Evolutionary conservation across 768 basidiomycete species (phyloP).

Genomic region (Pleurotus tuber-regium): DNA sequence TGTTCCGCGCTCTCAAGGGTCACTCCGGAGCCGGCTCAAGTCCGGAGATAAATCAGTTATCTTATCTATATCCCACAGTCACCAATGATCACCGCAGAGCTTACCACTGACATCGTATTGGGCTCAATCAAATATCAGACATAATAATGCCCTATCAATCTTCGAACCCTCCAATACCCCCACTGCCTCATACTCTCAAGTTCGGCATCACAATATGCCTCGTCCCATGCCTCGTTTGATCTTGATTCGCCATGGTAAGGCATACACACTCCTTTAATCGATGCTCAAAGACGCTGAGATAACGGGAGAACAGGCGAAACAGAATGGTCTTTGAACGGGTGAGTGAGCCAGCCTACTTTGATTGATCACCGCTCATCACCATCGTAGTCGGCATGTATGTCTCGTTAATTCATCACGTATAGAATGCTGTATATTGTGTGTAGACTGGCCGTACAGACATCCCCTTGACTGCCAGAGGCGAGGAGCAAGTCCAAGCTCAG

Average conservation of each 20-base stretch:
- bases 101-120: neutral
- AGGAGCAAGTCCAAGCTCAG: constrained; percentile 62
- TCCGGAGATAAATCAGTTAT: constrained; percentile 5
- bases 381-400: constrained; percentile 59
- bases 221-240: constrained; percentile 73
- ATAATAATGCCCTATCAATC: constrained; percentile 24
- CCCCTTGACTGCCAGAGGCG: constrained; percentile 77
- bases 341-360: constrained; percentile 19
- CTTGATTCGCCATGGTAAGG: constrained; percentile 73
- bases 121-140: too few relatives aligned
- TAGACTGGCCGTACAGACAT: constrained; percentile 90
- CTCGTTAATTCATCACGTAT: too few relatives aligned
- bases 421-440: neutral
- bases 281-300: neutral
- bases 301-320: constrained; percentile 65
- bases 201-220: constrained; percentile 20
- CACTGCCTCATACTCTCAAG: too few relatives aligned
- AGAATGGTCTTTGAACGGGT: constrained; percentile 91
- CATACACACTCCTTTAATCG: neutral
- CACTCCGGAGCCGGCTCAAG: neutral
- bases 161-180: neutral
- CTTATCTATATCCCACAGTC: constrained; percentile 7
- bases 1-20: too few relatives aligned
- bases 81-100: constrained; percentile 5
- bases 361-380: constrained; percentile 13